Evolutionary conservation across 2,329 filamentous ascomycete species (phyloP).

Genomic region (Phaeosphaeria sp.): DNA sequence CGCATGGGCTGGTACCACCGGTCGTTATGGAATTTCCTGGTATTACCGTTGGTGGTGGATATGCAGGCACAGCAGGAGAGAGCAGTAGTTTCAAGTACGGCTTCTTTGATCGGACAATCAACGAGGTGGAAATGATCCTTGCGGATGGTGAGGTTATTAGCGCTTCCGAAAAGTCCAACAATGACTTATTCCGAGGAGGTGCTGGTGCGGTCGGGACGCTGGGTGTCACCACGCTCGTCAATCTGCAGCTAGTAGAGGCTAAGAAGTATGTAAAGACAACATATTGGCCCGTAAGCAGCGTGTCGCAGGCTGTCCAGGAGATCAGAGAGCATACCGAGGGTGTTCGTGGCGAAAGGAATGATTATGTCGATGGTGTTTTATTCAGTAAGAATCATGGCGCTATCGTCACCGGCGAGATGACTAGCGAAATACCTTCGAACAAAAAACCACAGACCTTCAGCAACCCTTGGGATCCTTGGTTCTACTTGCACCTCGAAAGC

Average conservation of each 20-base stretch:
- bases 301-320: constrained; percentile 52
- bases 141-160: constrained; percentile 64
- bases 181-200: constrained; percentile 69
- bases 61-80: constrained; percentile 71
- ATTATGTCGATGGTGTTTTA: constrained; percentile 60
- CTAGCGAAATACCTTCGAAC: constrained; percentile 40
- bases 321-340: constrained; percentile 48
- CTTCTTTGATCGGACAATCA: constrained; percentile 68
- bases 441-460: constrained; percentile 49
- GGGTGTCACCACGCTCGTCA: constrained; percentile 67
- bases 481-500: constrained; percentile 57
- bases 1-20: constrained; percentile 64
- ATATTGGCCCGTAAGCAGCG: constrained; percentile 53
- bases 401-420: constrained; percentile 54
- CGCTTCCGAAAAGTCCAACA: constrained; percentile 61
- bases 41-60: constrained; percentile 74
- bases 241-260: constrained; percentile 55
- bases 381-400: constrained; percentile 52
- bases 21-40: constrained; percentile 76
- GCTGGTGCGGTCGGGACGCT: constrained; percentile 71
- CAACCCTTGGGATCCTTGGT: constrained; percentile 57
- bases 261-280: constrained; percentile 58
- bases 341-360: constrained; percentile 41
- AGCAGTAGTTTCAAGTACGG: constrained; percentile 73
- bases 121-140: constrained; percentile 69